A percentile compares a stretch with the other conserved stretches of the same genome.
These are phyloP conservation scores for Papiliotrema terrestris DNA, from an alignment of 1,284 basidiomycete genomes.

Conservation along the genomic window DNA sequence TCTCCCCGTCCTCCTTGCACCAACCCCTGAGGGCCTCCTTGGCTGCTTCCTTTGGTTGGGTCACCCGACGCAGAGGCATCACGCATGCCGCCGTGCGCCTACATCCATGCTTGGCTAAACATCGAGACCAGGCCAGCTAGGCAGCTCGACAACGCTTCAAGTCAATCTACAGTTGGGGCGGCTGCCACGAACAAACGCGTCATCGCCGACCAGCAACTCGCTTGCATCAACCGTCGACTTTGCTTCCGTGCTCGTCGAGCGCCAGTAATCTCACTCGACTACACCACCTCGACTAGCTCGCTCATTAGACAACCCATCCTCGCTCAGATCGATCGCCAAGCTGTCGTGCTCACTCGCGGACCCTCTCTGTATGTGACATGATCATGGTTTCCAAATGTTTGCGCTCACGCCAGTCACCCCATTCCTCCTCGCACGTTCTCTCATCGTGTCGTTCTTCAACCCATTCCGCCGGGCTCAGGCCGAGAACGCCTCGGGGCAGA, in stretches of 20 bases:
- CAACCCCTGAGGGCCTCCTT: too few species aligned
- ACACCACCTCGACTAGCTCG: background rate
- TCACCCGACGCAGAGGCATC: too few species aligned
- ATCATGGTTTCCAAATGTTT: background rate
- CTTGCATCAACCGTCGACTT: background rate
- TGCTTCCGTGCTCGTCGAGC: background rate
- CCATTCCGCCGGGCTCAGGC: slow-evolving; percentile 43
- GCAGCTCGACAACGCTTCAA: too few species aligned
- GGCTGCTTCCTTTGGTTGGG: too few species aligned
- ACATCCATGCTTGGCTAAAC: too few species aligned
- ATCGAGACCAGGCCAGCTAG: too few species aligned
- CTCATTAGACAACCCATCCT: background rate
- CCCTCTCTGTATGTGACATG: background rate
- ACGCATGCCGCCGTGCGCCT: too few species aligned
- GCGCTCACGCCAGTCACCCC: slow-evolving; percentile 17
- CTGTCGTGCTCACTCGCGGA: slow-evolving; percentile 1
- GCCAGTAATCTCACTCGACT: background rate
- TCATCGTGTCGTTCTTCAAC: slow-evolving; percentile 43
- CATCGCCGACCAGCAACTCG: too few species aligned
- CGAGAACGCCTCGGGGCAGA: slow-evolving; percentile 39
- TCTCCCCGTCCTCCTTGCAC: too few species aligned
- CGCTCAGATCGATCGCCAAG: background rate
- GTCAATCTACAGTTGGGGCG: too few species aligned
- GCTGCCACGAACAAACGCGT: too few species aligned
- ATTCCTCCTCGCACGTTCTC: slow-evolving; percentile 22